These are phyloP conservation scores for Candida boleticola DNA, from an alignment of 805 yeast species.

Conservation along the genomic window DNA sequence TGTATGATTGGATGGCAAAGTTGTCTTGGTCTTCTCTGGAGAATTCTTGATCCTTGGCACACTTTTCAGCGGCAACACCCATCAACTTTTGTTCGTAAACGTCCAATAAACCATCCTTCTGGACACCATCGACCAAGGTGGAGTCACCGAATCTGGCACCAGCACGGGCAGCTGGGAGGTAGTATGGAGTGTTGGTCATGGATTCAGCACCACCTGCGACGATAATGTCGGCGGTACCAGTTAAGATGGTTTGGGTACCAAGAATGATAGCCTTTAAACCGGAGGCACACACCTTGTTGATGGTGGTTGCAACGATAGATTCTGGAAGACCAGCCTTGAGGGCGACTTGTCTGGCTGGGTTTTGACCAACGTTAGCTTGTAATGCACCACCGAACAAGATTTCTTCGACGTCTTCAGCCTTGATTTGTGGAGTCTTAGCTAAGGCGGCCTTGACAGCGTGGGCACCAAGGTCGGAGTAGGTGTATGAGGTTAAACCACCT, in stretches of 20 bases:
- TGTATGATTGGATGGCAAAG: constrained; percentile 81
- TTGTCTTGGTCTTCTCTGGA: constrained; percentile 88
- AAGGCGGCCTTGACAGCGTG: constrained; percentile 89
- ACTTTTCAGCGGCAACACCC: constrained; percentile 98
- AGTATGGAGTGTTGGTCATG: constrained; percentile 95
- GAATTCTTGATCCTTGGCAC: constrained; percentile 78
- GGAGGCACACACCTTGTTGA: constrained; percentile 97
- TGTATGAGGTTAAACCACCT: constrained; percentile 72
- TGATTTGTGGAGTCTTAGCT: constrained; percentile 76
- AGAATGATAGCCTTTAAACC: constrained; percentile 89
- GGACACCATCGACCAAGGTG: constrained; percentile 79
- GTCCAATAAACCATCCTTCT: constrained; percentile 90
- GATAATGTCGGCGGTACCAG: constrained; percentile 89
- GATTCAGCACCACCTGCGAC: constrained; percentile 98
- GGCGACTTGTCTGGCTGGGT: constrained; percentile 98
- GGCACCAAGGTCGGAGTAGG: constrained; percentile 85
- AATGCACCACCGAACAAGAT: constrained; percentile 89
- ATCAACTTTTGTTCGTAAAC: constrained; percentile 85
- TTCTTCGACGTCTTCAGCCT: constrained; percentile 80
- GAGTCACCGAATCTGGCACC: constrained; percentile 92
- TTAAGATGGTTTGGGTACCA: constrained; percentile 85
- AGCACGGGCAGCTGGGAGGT: constrained; percentile 76
- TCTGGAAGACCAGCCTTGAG: constrained; percentile 83
- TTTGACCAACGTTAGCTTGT: constrained; percentile 93
- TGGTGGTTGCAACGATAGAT: constrained; percentile 79